These are phyloP conservation scores for Daldinia decipiens DNA, from an alignment of 495 filamentous ascomycete genomes.

Conservation along the genomic window DNA sequence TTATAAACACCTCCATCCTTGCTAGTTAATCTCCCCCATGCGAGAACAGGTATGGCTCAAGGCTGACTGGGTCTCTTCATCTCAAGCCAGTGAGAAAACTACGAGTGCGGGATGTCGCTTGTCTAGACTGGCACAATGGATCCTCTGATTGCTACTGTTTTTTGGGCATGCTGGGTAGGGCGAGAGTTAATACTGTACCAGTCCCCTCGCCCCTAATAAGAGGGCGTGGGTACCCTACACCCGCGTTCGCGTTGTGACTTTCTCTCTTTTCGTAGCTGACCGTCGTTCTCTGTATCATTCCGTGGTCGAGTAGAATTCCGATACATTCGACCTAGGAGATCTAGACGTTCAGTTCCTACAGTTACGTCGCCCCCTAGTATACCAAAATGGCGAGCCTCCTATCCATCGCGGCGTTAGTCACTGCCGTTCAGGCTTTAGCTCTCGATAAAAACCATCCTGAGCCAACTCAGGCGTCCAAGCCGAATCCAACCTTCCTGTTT, in stretches of 20 bases:
- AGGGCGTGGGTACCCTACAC: constrained; percentile 16
- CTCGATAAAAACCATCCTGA: constrained; percentile 45
- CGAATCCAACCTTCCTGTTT: constrained; percentile 39
- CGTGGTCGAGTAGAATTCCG: constrained; percentile 7
- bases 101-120: constrained; percentile 6
- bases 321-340: constrained; percentile 19
- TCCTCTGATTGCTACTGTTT: constrained; percentile 21
- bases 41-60: constrained; percentile 39
- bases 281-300: constrained; percentile 18
- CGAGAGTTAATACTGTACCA: constrained; percentile 5
- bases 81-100: constrained; percentile 25
- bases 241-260: constrained; percentile 23
- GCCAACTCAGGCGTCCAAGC: constrained; percentile 45
- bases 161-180: constrained; percentile 5
- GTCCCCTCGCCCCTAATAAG: constrained; percentile 29
- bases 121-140: constrained; percentile 21
- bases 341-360: constrained; percentile 5
- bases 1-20: constrained; percentile 26
- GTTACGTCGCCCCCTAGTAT: constrained; percentile 7
- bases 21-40: constrained; percentile 44
- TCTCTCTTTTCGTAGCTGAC: constrained; percentile 22
- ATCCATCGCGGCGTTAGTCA: constrained; percentile 47
- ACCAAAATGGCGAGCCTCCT: constrained; percentile 43
- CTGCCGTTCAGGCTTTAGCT: constrained; percentile 49
- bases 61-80: constrained; percentile 40